Base-by-base conservation (phyloP, 2,329 filamentous ascomycete species). In the Atkinsonella texensis region DNA sequence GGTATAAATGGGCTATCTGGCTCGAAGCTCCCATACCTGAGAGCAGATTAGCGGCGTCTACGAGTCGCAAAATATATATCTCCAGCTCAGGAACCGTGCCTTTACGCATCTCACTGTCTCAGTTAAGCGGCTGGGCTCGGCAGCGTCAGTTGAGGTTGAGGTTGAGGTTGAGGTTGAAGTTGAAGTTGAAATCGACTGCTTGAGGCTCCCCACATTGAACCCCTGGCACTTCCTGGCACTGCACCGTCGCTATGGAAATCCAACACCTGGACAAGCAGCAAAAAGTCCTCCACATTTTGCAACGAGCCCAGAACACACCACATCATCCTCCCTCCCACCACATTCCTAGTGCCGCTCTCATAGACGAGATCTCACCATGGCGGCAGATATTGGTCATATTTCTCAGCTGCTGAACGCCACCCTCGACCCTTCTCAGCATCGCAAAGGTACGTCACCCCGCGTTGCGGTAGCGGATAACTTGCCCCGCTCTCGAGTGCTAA, bases 361-460 rank as follows among this genome's bases (percentile, higher is more conserved):
- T 46, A 33, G 49, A 32, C 45, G 53, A 52, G 53, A 51, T 53
- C 47, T 63, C 65, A 75, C 58, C 64, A 81, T 81, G 78, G 75
- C 77, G 64, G 70, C 75, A 59, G 72, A 79, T 58, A 73, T 80
- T 63, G 72, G 71, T 59, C 70, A 72, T 54, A 74, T 96, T 68
- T 85, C 89, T 57, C 82, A 89, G 76, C 79, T 97, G 68, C 83
- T 98, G 57, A 81, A 94, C 70, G 88, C 89, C 62, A 97, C 89
- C 62, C 79, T 97, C 62, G 88, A 96, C 70, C 89, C 89, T 17
- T 75, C 79, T 57, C 83, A 91, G 69, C 89, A 91, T 69, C 90
- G 89, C 69, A 85, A 94, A 84, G 91, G 91, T 91, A 73, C 58
- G 73, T 66, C 56, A 54, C 32, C 54, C 46, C 46, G 46, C 52